Base-by-base conservation (phyloP, 345 rosid genomes). In the Pistacia atlantica region DNA sequence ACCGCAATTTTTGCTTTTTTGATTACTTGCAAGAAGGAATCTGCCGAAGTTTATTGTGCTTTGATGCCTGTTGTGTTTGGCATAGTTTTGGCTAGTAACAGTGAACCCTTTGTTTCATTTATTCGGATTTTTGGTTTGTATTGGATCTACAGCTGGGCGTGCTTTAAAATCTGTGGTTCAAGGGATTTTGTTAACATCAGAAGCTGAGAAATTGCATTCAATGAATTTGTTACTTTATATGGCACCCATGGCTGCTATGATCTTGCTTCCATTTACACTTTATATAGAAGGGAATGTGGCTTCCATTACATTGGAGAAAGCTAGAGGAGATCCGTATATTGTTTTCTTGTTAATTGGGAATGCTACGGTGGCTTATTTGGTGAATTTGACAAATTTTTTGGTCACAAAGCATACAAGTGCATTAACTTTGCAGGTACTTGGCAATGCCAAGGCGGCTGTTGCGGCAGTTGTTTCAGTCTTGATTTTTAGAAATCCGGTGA, bases 331-430 rank as follows among this genome's bases (percentile, higher is more conserved):
- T 84, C 82, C 88, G 11, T 85, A 85, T 67, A 85, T 96, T 72
- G 82, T 90, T 56, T 88, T 91, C 88, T 83, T 96, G 84, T 82
- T 96, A 69, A 63, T 89, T 20, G 98, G 97, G 76, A 96, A 96
- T 78, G 97, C 97, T 1, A 96, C 99, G 64, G 98, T 96, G 78
- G 99, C 99, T 3, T 96, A 96, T 86, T 72, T 93, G 86, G 99
- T 96, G 51, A 96, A 96, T 67, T 80, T 96, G 86, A 90, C 99
- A 5, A 96, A 96, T 83, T 96, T 96, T 80, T 81, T 96, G 87
- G 99, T 96, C 79, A 96, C 98, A 18, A 96, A 93, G 88, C 97
- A 96, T 83, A 96, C 99, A 3, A 93, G 99, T 79, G 99, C 99
- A 10, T 84, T 96, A 76, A 96, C 99, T 58, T 77, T 96, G 78